phyloP scores from a whole-genome alignment of 768 basidiomycete species.

The Coprinopsis sp. region DNA sequence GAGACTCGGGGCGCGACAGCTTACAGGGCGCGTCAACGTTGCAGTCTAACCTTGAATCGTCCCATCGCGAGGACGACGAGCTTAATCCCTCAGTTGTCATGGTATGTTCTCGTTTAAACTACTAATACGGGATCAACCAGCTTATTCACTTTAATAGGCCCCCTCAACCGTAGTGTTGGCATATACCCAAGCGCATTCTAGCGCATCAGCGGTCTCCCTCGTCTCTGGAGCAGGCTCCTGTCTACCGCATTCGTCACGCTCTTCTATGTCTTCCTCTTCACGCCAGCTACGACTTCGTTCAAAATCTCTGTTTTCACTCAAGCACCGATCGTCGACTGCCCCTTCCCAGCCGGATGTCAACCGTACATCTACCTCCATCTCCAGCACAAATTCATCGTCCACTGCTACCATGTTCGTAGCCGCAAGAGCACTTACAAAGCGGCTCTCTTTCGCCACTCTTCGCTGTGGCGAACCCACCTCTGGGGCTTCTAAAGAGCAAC shows the following conservation, averaged over 20 bases:
- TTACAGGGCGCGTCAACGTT: constrained; percentile 4
- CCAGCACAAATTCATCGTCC: neutral
- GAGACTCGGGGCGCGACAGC: neutral
- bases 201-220: neutral
- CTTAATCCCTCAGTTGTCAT: neutral
- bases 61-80: constrained; percentile 3
- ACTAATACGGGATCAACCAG: neutral
- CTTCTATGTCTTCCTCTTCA: constrained; percentile 1
- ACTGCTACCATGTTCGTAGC: constrained; percentile 3
- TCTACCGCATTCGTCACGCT: neutral
- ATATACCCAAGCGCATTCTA: neutral
- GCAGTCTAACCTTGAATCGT: neutral
- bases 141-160: neutral
- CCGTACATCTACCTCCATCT: neutral
- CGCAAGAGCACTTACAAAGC: neutral
- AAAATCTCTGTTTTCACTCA: constrained; percentile 3
- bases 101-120: neutral
- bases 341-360: neutral
- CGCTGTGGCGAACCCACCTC: neutral
- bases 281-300: constrained; percentile 3
- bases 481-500: neutral
- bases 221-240: constrained; percentile 3
- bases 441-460: neutral
- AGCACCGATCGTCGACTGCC: neutral
- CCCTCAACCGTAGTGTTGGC: neutral